phyloP scores from a whole-genome alignment of 805 yeast genomes.

The Monosporozyma solicola region DNA sequence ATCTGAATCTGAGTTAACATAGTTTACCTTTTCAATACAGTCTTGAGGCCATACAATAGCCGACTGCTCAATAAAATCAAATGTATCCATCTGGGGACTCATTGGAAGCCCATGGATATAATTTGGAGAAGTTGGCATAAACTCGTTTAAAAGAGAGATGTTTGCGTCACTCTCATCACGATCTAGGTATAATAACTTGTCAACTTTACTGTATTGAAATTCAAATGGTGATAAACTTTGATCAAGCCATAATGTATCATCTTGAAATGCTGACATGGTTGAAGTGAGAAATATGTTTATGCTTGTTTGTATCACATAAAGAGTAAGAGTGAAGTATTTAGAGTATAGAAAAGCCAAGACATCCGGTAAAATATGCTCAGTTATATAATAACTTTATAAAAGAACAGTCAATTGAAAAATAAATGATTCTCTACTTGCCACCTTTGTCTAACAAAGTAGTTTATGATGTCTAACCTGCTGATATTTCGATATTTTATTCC shows the following conservation, averaged over 20 bases:
- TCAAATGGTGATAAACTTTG: not conserved
- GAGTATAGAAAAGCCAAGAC: too few species aligned
- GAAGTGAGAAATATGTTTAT: not conserved
- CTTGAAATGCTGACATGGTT: not conserved
- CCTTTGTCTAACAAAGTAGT: too few species aligned
- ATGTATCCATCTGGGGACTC: conserved; percentile 22
- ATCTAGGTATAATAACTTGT: not conserved
- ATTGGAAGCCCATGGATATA: conserved; percentile 6
- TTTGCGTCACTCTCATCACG: not conserved
- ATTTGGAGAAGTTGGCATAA: not conserved
- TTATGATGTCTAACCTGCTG: too few species aligned
- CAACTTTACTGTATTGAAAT: not conserved
- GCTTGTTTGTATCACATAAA: not conserved
- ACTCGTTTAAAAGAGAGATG: not conserved
- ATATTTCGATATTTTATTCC: too few species aligned
- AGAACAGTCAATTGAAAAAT: too few species aligned
- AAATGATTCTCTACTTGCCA: too few species aligned
- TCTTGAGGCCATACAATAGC: not conserved
- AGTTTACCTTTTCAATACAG: not conserved
- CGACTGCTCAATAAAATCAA: conserved; percentile 14
- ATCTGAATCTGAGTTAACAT: not conserved
- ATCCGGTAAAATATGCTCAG: too few species aligned
- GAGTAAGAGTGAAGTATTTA: too few species aligned
- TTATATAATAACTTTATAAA: too few species aligned
- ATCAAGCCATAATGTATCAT: not conserved